Percentiles rank a stretch among this genome's conserved stretches.
phyloP scores from a whole-genome alignment of 441 rosid genomes.

The Hura crepitans region DNA sequence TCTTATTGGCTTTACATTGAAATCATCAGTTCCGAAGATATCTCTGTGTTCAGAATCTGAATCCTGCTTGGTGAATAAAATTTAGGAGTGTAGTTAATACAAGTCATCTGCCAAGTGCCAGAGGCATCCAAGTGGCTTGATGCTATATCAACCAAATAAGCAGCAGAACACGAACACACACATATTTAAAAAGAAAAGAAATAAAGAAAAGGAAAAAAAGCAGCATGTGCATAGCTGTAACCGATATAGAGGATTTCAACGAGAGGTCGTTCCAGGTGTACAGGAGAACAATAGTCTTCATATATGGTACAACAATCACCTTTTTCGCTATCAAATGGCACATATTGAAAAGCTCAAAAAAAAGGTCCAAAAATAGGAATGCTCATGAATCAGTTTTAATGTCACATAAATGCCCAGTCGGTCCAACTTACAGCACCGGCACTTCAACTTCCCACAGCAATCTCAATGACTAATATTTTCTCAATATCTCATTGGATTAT shows the following conservation, averaged over 20 bases:
- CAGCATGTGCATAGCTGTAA: neutral
- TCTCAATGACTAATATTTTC: neutral
- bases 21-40: constrained; percentile 60
- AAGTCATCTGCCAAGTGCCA: neutral
- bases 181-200: too few relatives aligned
- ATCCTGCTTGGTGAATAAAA: constrained; percentile 39
- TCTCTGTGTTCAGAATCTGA: constrained; percentile 39
- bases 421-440: neutral
- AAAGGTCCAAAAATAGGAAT: neutral
- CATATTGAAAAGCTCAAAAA: neutral
- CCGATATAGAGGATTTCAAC: too few relatives aligned
- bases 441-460: neutral
- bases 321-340: neutral
- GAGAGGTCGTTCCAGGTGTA: too few relatives aligned
- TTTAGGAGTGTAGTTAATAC: constrained; percentile 12
- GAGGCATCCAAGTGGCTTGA: neutral
- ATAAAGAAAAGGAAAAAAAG: neutral
- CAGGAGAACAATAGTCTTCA: too few relatives aligned
- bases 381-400: neutral
- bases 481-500: neutral
- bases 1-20: constrained; percentile 47
- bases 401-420: neutral
- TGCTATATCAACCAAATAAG: neutral
- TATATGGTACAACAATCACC: neutral
- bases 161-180: neutral